These are phyloP conservation scores for Suillus americanus DNA, from an alignment of 768 basidiomycete species.

Conservation along the genomic window DNA sequence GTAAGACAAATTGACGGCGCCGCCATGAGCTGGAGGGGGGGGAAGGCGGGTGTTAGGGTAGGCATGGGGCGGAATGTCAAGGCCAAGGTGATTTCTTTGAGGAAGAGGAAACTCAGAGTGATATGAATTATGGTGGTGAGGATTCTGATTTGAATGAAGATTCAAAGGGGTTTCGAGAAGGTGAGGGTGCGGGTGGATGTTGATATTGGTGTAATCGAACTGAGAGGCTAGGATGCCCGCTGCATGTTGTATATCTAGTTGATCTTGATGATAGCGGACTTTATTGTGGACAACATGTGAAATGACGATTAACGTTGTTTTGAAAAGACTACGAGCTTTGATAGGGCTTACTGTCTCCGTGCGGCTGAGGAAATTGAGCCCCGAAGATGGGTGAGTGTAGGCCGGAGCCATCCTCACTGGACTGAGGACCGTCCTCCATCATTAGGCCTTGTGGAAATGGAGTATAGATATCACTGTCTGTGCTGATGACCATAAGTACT, in stretches of 20 bases:
- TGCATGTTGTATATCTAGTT: slow-evolving; percentile 47
- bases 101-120: slow-evolving; percentile 41
- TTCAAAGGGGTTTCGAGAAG: slow-evolving; percentile 47
- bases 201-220: slow-evolving; percentile 48
- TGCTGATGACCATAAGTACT: slow-evolving; percentile 54
- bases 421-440: slow-evolving; percentile 66
- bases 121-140: slow-evolving; percentile 36
- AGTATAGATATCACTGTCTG: slow-evolving; percentile 54
- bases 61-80: slow-evolving; percentile 43
- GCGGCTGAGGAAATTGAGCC: slow-evolving; percentile 43
- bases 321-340: slow-evolving; percentile 49
- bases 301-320: slow-evolving; percentile 32
- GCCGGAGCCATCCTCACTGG: slow-evolving; percentile 75
- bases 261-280: slow-evolving; percentile 64
- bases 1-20: slow-evolving; percentile 18
- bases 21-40: slow-evolving; percentile 26
- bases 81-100: slow-evolving; percentile 46
- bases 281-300: slow-evolving; percentile 50
- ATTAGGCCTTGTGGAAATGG: slow-evolving; percentile 52
- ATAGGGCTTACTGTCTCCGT: slow-evolving; percentile 50
- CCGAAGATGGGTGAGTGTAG: slow-evolving; percentile 71
- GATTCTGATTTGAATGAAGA: slow-evolving; percentile 36
- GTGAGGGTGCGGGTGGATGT: slow-evolving; percentile 37
- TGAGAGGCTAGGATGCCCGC: slow-evolving; percentile 48
- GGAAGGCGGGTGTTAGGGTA: slow-evolving; percentile 43